Base-by-base conservation (phyloP, 306 rosid genomes). In the Lathyrus oleraceus region DNA sequence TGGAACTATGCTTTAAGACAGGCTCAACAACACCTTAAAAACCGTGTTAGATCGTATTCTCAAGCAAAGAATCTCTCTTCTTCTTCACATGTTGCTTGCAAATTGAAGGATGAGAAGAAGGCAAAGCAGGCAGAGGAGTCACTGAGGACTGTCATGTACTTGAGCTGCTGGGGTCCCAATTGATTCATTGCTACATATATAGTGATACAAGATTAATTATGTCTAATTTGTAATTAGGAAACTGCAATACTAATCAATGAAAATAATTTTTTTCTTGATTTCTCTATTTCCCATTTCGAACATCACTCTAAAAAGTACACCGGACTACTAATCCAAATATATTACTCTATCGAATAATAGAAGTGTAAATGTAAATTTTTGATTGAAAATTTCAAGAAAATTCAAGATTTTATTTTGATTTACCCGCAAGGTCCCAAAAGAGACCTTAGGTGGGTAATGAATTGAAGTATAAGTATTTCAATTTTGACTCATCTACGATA, bases 71-170 rank as follows among this genome's bases (percentile, higher is more conserved):
- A 71, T 40, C 60, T 79, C 32, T 70, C 89, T 43, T 67, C 81
- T 49, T 70, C 88, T 23, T 76, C 81, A 57, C 48, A 65, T 52
- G 23, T 73, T 71, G 67, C 79, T 2, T 16, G 12, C 17, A 72
- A 67, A 40, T 3, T 82, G 2, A 82, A 83, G 57, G 89, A 71
- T 14, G 87, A 74, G 10, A 72, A 76, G 15, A 72, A 78, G 51
- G 51, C 79, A 43, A 90, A 75, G 35, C 78, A 83, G 6, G 83
- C 90, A 5, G 92, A 90, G 44, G 96, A 90, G 53, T 88, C 95
- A 4, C 53, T 86, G 2, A 86, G 88, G 56, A 83, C 72, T 2
- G 91, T 90, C 73, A 85, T 90, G 90, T 90, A 86, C 75, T 70
- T 88, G 52, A 88, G 90, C 57, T 88, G 92, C 11, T 82, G 86